phyloP scores from a whole-genome alignment of 1,284 basidiomycete species.

The Microbotryum saponariae region DNA sequence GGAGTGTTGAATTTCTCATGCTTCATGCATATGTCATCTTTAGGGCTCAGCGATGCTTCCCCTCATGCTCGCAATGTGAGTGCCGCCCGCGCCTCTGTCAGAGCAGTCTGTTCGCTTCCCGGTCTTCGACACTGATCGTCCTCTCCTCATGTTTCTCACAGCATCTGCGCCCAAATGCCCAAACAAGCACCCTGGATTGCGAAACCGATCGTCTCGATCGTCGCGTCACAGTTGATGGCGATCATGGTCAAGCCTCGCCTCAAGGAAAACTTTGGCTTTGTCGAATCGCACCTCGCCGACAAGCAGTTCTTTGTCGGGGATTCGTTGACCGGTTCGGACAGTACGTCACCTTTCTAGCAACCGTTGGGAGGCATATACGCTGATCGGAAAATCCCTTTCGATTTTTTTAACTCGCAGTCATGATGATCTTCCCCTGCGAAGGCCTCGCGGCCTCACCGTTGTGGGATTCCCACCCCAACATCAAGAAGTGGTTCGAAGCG shows the following conservation, averaged over 20 bases:
- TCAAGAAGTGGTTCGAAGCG: constrained; percentile 23
- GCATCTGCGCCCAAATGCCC: constrained; percentile 9
- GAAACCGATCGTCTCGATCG: constrained; percentile 11
- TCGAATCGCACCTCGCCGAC: constrained; percentile 16
- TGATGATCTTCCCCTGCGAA: constrained; percentile 27
- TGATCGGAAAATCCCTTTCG: no score
- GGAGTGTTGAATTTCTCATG: no score
- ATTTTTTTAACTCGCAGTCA: constrained; percentile 11
- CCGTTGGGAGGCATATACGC: no score
- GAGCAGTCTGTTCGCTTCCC: not conserved
- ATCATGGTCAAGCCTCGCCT: constrained; percentile 15
- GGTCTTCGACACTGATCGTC: not conserved
- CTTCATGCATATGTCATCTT: no score
- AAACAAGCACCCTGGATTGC: constrained; percentile 19
- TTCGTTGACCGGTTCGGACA: constrained; percentile 28
- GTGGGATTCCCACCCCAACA: constrained; percentile 17
- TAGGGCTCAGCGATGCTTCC: constrained; percentile 22
- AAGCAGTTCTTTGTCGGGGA: constrained; percentile 25
- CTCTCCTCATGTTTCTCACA: not conserved
- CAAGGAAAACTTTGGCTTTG: constrained; percentile 11
- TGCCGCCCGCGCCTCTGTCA: not conserved
- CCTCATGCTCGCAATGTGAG: constrained; percentile 18
- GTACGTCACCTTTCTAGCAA: constrained; percentile 6
- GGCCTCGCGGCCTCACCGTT: constrained; percentile 10
- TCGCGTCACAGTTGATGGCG: constrained; percentile 5